These are phyloP conservation scores for Rossbeevera mucosa DNA, from an alignment of 768 basidiomycete species.

Conservation along the genomic window DNA sequence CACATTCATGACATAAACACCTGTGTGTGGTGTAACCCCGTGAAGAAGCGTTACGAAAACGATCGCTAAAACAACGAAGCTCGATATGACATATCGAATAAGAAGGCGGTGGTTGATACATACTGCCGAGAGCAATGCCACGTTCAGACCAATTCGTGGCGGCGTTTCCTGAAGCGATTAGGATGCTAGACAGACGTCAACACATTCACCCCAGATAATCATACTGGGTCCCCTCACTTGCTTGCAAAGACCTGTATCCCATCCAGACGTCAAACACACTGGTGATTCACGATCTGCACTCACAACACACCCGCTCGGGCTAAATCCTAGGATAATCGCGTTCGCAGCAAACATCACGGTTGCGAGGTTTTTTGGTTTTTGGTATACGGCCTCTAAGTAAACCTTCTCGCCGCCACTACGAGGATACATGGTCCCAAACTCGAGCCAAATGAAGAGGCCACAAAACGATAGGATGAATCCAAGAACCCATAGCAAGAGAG, in stretches of 20 bases:
- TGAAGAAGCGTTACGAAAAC: slow-evolving; percentile 48
- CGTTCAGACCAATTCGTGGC: slow-evolving; percentile 51
- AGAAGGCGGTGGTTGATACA: not conserved
- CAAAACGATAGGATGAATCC: slow-evolving; percentile 56
- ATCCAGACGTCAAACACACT: not conserved
- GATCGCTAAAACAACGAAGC: slow-evolving; percentile 35
- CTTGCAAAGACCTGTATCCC: slow-evolving; percentile 29
- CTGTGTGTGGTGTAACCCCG: slow-evolving; percentile 45
- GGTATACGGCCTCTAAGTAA: slow-evolving; percentile 54
- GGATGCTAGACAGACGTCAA: slow-evolving; percentile 35
- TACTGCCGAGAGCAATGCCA: slow-evolving; percentile 57
- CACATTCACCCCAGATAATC: accelerated
- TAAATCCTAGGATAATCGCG: slow-evolving; percentile 43
- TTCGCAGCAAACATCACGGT: slow-evolving; percentile 48
- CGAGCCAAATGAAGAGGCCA: slow-evolving; percentile 59
- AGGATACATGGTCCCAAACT: slow-evolving; percentile 60
- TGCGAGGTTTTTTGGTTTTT: slow-evolving; percentile 41
- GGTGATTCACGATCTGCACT: slow-evolving; percentile 12
- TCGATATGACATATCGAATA: not conserved
- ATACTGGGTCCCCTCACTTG: slow-evolving; percentile 19
- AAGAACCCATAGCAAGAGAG: slow-evolving; percentile 58
- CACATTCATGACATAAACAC: slow-evolving; percentile 55
- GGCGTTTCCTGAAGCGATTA: slow-evolving; percentile 41
- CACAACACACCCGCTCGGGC: slow-evolving; percentile 44
- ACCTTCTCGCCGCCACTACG: slow-evolving; percentile 61